Evolutionary conservation across 2,329 filamentous ascomycete species (phyloP).

Genomic region (Pseudogymnoascus sp.): DNA sequence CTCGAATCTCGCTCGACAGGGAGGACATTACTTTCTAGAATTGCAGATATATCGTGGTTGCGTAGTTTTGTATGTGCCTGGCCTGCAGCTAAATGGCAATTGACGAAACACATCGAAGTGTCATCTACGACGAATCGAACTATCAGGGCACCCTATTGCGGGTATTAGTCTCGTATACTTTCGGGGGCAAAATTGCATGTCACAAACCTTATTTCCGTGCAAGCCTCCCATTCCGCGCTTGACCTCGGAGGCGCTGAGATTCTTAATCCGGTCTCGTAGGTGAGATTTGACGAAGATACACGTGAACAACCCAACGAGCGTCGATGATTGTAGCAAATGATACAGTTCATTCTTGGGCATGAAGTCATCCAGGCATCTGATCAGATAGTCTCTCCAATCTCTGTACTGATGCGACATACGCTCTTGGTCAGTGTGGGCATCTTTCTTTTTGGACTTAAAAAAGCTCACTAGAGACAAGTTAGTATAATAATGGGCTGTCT

Average conservation of each 20-base stretch:
- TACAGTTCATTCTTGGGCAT: slow-evolving; percentile 73
- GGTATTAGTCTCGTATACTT: slow-evolving; percentile 13
- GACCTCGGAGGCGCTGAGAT: slow-evolving; percentile 71
- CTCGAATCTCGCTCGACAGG: slow-evolving; percentile 60
- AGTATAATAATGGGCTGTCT: slow-evolving; percentile 17
- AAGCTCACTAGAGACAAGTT: slow-evolving; percentile 54
- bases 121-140: slow-evolving; percentile 92
- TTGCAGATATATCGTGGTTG: slow-evolving; percentile 85
- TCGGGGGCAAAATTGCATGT: not conserved
- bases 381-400: slow-evolving; percentile 88
- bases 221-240: slow-evolving; percentile 94
- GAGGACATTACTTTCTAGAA: slow-evolving; percentile 72
- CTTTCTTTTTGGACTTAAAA: slow-evolving; percentile 83
- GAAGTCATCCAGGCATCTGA: slow-evolving; percentile 71
- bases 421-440: slow-evolving; percentile 64
- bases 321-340: slow-evolving; percentile 76
- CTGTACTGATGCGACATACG: slow-evolving; percentile 97
- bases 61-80: slow-evolving; percentile 84
- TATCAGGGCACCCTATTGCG: slow-evolving; percentile 62
- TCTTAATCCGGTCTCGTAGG: slow-evolving; percentile 65
- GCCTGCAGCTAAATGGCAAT: slow-evolving; percentile 92
- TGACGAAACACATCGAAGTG: slow-evolving; percentile 89
- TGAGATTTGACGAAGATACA: slow-evolving; percentile 88
- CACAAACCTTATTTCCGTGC: slow-evolving; percentile 75
- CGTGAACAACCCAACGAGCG: slow-evolving; percentile 88